Evolutionary conservation across 176 grass and related monocot species (phyloP).

Genomic region (Stipa capillata): DNA sequence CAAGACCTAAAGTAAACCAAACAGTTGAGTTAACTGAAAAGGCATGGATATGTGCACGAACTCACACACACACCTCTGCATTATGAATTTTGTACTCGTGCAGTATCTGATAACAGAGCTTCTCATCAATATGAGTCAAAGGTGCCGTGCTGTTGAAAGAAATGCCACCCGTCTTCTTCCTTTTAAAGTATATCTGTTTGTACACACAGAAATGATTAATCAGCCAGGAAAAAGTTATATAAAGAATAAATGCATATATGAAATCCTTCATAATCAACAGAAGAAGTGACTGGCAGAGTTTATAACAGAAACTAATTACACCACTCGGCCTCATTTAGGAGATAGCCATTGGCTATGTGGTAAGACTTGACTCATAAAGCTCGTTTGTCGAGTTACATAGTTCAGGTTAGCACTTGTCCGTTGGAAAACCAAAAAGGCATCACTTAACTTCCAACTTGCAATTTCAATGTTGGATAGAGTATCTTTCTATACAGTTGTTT

Average conservation of each 20-base stretch:
- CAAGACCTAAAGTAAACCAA: conserved; percentile 55
- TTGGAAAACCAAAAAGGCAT: neutral
- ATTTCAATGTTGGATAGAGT: neutral
- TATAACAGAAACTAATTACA: neutral
- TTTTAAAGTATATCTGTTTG: conserved; percentile 97
- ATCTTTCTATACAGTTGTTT: neutral
- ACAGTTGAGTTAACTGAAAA: neutral
- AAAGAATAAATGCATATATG: neutral
- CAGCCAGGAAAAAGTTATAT: neutral
- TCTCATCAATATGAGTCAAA: conserved; percentile 95
- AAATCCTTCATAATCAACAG: conserved; percentile 1
- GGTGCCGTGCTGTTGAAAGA: conserved; percentile 78
- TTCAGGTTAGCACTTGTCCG: neutral
- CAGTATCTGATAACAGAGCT: conserved; percentile 96
- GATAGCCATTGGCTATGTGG: neutral
- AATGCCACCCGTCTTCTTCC: conserved; percentile 96
- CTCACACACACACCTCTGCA: conserved; percentile 50
- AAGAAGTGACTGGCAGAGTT: neutral
- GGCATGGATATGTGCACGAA: neutral
- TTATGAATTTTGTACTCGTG: conserved; percentile 99
- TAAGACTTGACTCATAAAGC: neutral
- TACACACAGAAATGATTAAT: neutral
- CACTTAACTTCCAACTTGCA: neutral
- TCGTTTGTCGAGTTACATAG: conserved; percentile 5
- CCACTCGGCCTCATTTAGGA: neutral